Evolutionary conservation across 306 rosid species (phyloP), one percentile per base, ranked within the genome.

Genomic region (Oxytropis ochrocephala): DNA sequence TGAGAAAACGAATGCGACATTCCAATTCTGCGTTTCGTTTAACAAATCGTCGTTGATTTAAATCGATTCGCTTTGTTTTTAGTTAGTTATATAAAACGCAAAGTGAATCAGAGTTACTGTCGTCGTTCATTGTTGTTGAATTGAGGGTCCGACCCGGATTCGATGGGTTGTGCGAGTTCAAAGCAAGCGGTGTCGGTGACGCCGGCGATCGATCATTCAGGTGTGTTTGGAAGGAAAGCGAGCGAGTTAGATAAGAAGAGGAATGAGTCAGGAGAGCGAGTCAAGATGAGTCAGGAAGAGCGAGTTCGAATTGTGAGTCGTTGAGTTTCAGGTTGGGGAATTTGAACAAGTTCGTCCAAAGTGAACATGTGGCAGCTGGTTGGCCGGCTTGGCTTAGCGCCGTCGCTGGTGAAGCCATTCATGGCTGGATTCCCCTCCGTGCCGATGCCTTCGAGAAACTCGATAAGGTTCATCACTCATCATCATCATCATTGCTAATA

Each of bases 311-410:
- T 19, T 75, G 84, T 29, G 92, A 88, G 2, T 88, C 96, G 1
- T 32, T 86, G 64, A 89, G 98, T 79, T 92, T 92, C 42, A 78
- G 98, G 69, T 29, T 92, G 59, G 86, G 88, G 51, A 89, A 86
- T 71, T 64, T 89, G 30, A 86, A 83, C 6, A 92, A 81, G 89
- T 89, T 89, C 30, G 90, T 83, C 10, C 87, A 88, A 55, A 79
- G 87, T 0, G 98, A 88, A 29, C 96, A 92, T 54, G 93, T 89
- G 47, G 96, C 95, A 0, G 98, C 93, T 9, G 98, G 96, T 0
- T 92, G 98, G 98, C 98, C 98, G 12, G 89, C 86, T 4, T 92
- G 98, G 98, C 98, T 92, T 50, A 75, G 88, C 78, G 87, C 96
- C 77, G 98, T 92, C 71, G 98, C 98, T 48, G 96, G 93, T 0